These are phyloP conservation scores for Penicillium macrosclerotiorum DNA, from an alignment of 495 filamentous ascomycete species.

Conservation along the genomic window DNA sequence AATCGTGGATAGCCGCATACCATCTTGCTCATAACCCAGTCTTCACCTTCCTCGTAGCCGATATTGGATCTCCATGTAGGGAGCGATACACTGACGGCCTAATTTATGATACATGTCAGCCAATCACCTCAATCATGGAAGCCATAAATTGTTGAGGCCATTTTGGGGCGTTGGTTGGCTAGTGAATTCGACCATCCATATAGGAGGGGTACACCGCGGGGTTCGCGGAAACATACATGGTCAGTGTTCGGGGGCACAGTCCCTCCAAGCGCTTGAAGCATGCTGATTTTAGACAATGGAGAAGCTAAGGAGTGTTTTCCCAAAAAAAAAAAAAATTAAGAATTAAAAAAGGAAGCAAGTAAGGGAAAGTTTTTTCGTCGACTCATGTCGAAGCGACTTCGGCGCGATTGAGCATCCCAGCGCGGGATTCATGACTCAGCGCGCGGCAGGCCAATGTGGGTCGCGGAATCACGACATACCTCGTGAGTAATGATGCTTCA, in stretches of 20 bases:
- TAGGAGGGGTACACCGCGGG: constrained; percentile 27
- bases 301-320: constrained; percentile 1
- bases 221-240: constrained; percentile 45
- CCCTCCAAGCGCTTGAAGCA: constrained; percentile 45
- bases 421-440: constrained; percentile 19
- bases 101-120: constrained; percentile 11
- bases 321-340: constrained; percentile 9
- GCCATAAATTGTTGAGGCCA: too few relatives aligned
- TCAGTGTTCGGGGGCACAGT: constrained; percentile 51
- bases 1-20: constrained; percentile 92
- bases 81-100: constrained; percentile 95
- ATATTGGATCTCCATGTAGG: constrained; percentile 91
- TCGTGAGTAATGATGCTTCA: too few relatives aligned
- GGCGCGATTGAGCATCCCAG: too few relatives aligned
- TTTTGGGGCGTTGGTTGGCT: too few relatives aligned
- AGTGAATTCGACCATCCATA: too few relatives aligned
- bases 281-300: constrained; percentile 12
- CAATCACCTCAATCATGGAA: not conserved
- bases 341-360: not conserved
- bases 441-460: not conserved
- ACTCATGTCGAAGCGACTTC: constrained; percentile 31
- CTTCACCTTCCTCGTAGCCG: constrained; percentile 88
- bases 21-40: constrained; percentile 83
- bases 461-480: too few relatives aligned
- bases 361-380: constrained; percentile 5